Evolutionary conservation across 2,329 filamentous ascomycete species (phyloP), one percentile per base, ranked within the genome.

Genomic region (Ceratocystis diversiconidia): DNA sequence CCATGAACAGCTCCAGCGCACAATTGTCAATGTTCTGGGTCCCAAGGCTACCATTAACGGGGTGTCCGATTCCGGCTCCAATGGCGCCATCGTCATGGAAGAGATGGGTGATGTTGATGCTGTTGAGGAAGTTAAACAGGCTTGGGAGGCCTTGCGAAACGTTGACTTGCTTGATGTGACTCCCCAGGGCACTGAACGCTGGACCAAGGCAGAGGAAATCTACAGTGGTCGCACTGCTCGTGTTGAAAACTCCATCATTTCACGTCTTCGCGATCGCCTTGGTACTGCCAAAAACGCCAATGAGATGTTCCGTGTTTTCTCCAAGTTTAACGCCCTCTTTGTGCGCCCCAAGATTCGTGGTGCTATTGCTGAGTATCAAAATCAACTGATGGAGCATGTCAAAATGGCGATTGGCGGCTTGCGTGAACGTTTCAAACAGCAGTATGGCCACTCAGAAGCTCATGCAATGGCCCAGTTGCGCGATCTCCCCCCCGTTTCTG

Each of bases 261-360:
- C 94, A 43, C 84, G 91, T 64, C 80, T 99, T 41, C 84, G 94
- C 72, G 94, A 99, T 75, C 88, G 94, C 67, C 82, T 99, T 65
- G 94, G 92, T 15, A 96, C 91, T 5, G 92, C 94, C 12, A 96
- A 95, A 80, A 96, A 91, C 68, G 94, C 94, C 50, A 97, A 95
- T 73, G 95, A 99, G 76, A 99, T 99, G 94, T 99, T 99, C 75
- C 89, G 95, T 65, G 94, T 99, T 68, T 99, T 99, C 75, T 97
- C 94, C 64, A 97, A 97, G 74, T 99, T 99, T 82, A 99, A 99
- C 73, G 94, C 94, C 1, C 85, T 99, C 36, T 95, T 99, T 71
- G 92, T 99, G 66, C 86, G 94, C 67, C 94, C 94, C n/a, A 99
- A 99, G 80, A 97, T 99, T 76, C 87, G 94, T 70, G 92, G 95